A percentile compares a stretch with the other conserved stretches of the same genome.
Evolutionary conservation across 345 rosid species (phyloP).

Genomic region (Bretschneidera sinensis): DNA sequence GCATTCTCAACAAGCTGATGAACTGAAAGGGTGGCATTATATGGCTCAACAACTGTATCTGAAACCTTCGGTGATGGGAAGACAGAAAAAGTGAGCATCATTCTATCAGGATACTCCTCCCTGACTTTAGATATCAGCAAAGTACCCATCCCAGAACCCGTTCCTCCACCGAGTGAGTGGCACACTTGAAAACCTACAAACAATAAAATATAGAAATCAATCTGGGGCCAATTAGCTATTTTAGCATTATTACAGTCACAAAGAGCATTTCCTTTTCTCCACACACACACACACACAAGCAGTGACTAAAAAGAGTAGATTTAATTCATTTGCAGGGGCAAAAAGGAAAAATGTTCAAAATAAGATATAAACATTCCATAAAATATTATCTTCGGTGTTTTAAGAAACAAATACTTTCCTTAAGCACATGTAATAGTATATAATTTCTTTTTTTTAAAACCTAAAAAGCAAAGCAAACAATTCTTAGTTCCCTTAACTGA

Average conservation of each 20-base stretch:
- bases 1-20: conserved; percentile 36
- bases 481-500: neutral
- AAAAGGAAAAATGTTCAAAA: too few relatives aligned
- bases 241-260: neutral
- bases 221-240: neutral
- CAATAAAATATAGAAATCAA: neutral
- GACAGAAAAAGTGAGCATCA: conserved; percentile 34
- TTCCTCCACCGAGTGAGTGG: conserved; percentile 31
- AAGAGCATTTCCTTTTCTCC: neutral
- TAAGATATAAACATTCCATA: too few relatives aligned
- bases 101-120: conserved; percentile 31
- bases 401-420: too few relatives aligned
- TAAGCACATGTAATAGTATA: too few relatives aligned
- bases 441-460: too few relatives aligned
- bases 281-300: neutral
- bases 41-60: conserved; percentile 31
- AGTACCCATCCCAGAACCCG: conserved; percentile 32
- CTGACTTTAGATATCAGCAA: conserved; percentile 27
- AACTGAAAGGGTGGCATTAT: conserved; percentile 32
- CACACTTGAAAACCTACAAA: conserved; percentile 26
- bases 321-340: too few relatives aligned
- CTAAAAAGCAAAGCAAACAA: conserved; percentile 5
- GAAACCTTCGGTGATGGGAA: conserved; percentile 33
- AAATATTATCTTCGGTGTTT: too few relatives aligned
- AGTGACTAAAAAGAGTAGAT: neutral